Conservation (phyloP, 495 filamentous ascomycete genomes). For the Trichoderma reesei region DNA sequence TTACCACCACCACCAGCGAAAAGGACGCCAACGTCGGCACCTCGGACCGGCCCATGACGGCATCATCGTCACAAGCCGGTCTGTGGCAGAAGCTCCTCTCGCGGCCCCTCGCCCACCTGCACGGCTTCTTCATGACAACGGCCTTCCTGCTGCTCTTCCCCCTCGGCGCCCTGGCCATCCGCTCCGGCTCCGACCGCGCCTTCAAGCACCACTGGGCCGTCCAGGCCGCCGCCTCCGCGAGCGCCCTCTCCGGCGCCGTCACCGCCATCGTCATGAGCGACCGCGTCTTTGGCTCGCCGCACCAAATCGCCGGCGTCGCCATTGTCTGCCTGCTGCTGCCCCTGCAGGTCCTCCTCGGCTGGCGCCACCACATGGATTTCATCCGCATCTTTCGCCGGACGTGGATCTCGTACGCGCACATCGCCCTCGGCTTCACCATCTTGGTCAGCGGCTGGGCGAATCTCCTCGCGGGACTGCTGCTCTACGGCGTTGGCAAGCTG, state of each 20-base stretch:
- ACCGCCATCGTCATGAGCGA: constrained; percentile 18
- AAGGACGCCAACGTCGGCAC: not conserved
- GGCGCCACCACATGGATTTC: constrained; percentile 24
- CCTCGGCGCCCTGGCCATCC: constrained; percentile 16
- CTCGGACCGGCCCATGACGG: not conserved
- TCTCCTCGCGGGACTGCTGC: constrained; percentile 17
- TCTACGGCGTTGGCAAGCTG: constrained; percentile 15
- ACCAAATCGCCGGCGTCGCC: constrained; percentile 12
- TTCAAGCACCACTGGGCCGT: constrained; percentile 22
- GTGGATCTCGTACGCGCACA: constrained; percentile 21
- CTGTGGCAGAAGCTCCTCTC: constrained; percentile 10
- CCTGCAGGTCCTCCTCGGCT: constrained; percentile 22
- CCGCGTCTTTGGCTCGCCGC: constrained; percentile 13
- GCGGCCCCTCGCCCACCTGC: constrained; percentile 13
- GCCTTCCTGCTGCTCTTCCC: constrained; percentile 19
- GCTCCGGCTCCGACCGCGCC: constrained; percentile 11
- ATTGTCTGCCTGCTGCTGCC: constrained; percentile 11
- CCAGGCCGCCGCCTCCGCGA: constrained; percentile 14
- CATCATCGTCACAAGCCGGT: not conserved
- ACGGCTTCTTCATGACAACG: constrained; percentile 18
- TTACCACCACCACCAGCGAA: no score
- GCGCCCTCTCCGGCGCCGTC: constrained; percentile 15
- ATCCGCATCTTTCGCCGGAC: constrained; percentile 17
- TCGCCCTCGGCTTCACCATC: constrained; percentile 19
- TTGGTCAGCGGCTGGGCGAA: constrained; percentile 20